Base-by-base conservation (phyloP, 345 rosid species). In the Arabis alpina region DNA sequence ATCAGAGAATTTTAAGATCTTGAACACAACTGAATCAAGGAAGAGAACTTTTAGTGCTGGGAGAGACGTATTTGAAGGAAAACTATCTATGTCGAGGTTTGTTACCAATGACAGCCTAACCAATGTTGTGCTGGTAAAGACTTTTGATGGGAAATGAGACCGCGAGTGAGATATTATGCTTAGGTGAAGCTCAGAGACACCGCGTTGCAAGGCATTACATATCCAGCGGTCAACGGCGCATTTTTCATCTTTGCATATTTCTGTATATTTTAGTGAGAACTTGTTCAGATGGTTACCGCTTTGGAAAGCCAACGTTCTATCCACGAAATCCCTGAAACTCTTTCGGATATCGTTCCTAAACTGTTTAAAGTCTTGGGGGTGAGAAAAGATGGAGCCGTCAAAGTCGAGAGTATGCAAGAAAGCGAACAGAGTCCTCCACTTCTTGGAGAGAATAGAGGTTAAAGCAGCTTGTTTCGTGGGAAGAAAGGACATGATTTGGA, bases 401-500 rank as follows among this genome's bases (percentile, higher is more conserved):
- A 54, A 14, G 8, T 34, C 60, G 10, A 55, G 72, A 56, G n/a
- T 44, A 10, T 13, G 25, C 6, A 4, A 4, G 10, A 56, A 10
- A 3, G 37, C 1, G 55, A 34, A 68, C 55, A 68, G 37, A 45
- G 27, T 3, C 27, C 47, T 68, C 72, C 72, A 56, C 47, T 11
- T 56, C 49, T 68, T 45, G 1, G 72, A 58, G 7, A 68, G 64
- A 56, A 68, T 0, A 45, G 64, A 56, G 15, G 72, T 56, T 45
- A 27, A 56, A 56, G 23, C 55, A 45, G 55, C 64, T 9, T 2
- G 12, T 34, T 45, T 68, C 0, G 64, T 68, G 0, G 72, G 66
- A 70, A 70, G 16, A 4, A 61, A 47, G 12, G 72, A 68, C 64
- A 68, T 34, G 55, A 66, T 66, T 6, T 19, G 32, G 32, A 28